These are phyloP conservation scores for Plantago major DNA, from an alignment of 257 asterid species.

Conservation along the genomic window DNA sequence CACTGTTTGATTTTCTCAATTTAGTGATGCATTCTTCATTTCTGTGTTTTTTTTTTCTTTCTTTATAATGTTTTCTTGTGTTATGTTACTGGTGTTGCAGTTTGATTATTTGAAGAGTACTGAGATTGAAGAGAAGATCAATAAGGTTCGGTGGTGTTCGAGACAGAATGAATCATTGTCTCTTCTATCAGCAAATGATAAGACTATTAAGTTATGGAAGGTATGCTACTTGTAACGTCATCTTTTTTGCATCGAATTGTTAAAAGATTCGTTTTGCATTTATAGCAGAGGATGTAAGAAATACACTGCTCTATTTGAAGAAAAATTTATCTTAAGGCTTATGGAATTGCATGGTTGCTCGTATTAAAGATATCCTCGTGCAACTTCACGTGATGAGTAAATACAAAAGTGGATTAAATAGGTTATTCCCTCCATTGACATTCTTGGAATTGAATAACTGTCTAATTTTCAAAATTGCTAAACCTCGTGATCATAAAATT, in stretches of 20 bases:
- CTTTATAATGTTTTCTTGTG: no score
- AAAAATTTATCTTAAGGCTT: background rate
- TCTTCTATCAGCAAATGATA: constrained; percentile 71
- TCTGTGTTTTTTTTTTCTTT: background rate
- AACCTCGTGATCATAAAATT: no score
- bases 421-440: no score
- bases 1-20: background rate
- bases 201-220: constrained; percentile 89
- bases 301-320: background rate
- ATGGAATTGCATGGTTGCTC: no score
- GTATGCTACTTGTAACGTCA: constrained; percentile 29
- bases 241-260: background rate
- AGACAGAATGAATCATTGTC: constrained; percentile 49
- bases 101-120: constrained; percentile 82
- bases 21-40: constrained; percentile 1
- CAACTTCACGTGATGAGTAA: no score
- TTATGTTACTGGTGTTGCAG: constrained; percentile 40
- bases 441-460: no score
- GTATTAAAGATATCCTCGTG: no score
- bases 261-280: background rate
- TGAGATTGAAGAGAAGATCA: constrained; percentile 87
- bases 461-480: no score
- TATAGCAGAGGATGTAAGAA: constrained; percentile 2
- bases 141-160: constrained; percentile 58
- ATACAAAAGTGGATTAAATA: no score